Percentiles rank a stretch among this genome's conserved stretches.
phyloP scores from a whole-genome alignment of 192 early-diverging fungal species.

The Spizellomyces sp. region DNA sequence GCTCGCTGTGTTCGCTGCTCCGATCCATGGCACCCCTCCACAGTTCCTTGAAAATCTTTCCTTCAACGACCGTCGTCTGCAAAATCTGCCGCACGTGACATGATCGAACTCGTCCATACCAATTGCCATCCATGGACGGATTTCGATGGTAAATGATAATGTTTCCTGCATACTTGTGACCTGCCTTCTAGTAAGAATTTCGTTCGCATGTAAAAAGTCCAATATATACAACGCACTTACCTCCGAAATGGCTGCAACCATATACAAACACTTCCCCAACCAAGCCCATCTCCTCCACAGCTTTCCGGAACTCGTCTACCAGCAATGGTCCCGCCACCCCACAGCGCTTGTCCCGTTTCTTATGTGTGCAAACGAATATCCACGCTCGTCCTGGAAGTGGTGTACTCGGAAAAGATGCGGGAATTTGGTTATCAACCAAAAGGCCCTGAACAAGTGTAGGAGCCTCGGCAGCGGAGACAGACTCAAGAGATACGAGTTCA shows the following conservation, averaged over 20 bases:
- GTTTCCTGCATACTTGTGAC: slow-evolving; percentile 74
- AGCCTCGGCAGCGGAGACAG: neutral
- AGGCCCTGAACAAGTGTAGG: slow-evolving; percentile 10
- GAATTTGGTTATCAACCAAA: neutral
- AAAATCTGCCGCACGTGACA: slow-evolving; percentile 50
- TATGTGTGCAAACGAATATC: slow-evolving; percentile 66
- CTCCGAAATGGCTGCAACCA: slow-evolving; percentile 58
- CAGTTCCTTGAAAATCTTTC: slow-evolving; percentile 49
- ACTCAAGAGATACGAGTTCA: slow-evolving; percentile 1
- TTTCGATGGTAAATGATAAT: slow-evolving; percentile 54
- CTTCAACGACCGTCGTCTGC: slow-evolving; percentile 38
- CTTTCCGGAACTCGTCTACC: slow-evolving; percentile 53
- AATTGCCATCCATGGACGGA: slow-evolving; percentile 36
- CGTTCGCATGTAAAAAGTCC: neutral
- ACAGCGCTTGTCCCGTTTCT: slow-evolving; percentile 65
- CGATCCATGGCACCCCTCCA: slow-evolving; percentile 43
- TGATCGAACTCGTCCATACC: slow-evolving; percentile 54
- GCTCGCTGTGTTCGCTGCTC: too few species aligned
- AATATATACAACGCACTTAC: slow-evolving; percentile 26
- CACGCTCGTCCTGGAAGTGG: slow-evolving; percentile 31
- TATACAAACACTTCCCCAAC: slow-evolving; percentile 43
- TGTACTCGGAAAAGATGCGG: slow-evolving; percentile 1
- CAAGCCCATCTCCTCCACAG: slow-evolving; percentile 35
- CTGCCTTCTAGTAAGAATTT: slow-evolving; percentile 6
- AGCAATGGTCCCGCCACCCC: slow-evolving; percentile 64